phyloP scores from a whole-genome alignment of 2,329 filamentous ascomycete species.

The Pochonia chlamydosporia region DNA sequence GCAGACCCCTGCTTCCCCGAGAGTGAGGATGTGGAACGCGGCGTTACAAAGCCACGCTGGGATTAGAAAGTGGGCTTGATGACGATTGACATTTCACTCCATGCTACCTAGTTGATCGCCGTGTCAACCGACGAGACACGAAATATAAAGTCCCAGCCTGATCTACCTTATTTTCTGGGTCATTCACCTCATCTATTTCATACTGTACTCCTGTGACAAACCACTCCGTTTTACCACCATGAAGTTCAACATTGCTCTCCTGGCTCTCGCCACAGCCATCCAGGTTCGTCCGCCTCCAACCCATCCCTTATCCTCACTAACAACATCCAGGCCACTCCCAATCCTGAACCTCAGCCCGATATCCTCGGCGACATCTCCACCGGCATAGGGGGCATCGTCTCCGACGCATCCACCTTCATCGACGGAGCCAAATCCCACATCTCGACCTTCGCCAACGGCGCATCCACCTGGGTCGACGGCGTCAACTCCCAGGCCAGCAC shows the following conservation, averaged over 20 bases:
- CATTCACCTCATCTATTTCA: no score
- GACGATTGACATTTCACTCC: neutral
- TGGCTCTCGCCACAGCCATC: conserved; percentile 25
- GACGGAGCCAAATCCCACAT: neutral
- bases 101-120: no score
- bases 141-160: no score
- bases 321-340: conserved; percentile 5
- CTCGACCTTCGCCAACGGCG: neutral
- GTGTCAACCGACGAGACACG: neutral
- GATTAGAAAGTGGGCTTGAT: neutral
- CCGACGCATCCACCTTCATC: conserved; percentile 4
- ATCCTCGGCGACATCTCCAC: conserved; percentile 6
- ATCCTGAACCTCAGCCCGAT: conserved; percentile 9
- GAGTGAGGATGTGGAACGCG: no score
- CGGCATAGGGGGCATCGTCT: neutral
- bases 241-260: conserved; percentile 29
- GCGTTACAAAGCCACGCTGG: neutral
- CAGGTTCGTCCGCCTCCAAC: conserved; percentile 16
- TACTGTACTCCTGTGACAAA: neutral
- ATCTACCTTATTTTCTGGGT: no score
- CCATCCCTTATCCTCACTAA: neutral
- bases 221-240: conserved; percentile 19
- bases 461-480: neutral
- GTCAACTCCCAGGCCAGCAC: neutral
- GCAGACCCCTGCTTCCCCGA: no score